These are phyloP conservation scores for Phlebopus sp. DNA, from an alignment of 1,284 basidiomycete genomes.

Conservation along the genomic window DNA sequence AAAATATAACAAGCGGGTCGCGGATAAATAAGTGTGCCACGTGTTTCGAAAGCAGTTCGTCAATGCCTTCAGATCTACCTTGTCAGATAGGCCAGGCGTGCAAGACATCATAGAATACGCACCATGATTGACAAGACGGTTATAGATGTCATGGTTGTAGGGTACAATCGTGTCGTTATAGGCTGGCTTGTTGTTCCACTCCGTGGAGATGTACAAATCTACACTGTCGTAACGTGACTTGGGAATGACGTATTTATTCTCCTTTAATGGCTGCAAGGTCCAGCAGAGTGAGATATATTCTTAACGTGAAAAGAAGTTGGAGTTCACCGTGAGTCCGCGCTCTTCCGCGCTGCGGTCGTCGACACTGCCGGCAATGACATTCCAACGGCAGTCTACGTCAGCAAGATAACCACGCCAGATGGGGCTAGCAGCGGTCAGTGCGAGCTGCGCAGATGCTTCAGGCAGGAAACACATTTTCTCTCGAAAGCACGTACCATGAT, in stretches of 20 bases:
- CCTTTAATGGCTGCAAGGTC: conserved; percentile 64
- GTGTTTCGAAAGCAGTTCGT: conserved; percentile 86
- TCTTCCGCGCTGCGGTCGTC: conserved; percentile 97
- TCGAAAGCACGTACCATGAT: conserved; percentile 69
- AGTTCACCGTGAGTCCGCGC: conserved; percentile 75
- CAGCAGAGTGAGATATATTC: conserved; percentile 8
- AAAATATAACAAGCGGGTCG: conserved; percentile 94
- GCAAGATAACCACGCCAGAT: conserved; percentile 93
- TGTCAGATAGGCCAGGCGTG: neutral
- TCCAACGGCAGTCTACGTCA: conserved; percentile 98
- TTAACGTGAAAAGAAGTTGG: neutral
- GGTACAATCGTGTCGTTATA: conserved; percentile 91
- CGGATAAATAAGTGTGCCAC: conserved; percentile 97
- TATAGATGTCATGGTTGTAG: conserved; percentile 72
- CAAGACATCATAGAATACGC: conserved; percentile 19
- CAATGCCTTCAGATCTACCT: conserved; percentile 61
- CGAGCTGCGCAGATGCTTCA: conserved; percentile 56
- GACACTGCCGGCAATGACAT: conserved; percentile 95
- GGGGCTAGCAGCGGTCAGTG: conserved; percentile 91
- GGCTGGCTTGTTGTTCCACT: conserved; percentile 84
- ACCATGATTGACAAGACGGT: conserved; percentile 75
- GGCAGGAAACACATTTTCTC: neutral
- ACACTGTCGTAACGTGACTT: conserved; percentile 98
- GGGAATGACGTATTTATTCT: conserved; percentile 77
- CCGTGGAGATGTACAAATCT: conserved; percentile 88